Percentiles rank a stretch among this genome's conserved stretches.
Evolutionary conservation across 768 basidiomycete species (phyloP).

Genomic region (Naganishia onofrii): DNA sequence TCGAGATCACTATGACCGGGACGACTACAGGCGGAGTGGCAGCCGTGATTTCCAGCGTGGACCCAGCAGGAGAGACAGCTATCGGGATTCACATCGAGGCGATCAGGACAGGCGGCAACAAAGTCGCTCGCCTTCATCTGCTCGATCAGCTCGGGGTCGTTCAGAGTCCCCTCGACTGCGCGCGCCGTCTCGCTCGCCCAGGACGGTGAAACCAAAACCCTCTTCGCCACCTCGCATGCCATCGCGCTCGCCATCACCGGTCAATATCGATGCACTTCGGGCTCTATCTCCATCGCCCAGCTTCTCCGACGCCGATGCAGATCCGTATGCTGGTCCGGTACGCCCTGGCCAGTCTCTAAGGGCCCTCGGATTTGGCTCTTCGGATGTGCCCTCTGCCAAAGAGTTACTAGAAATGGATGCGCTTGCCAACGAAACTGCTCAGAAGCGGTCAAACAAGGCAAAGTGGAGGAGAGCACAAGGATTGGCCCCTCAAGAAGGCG

Average conservation of each 20-base stretch:
- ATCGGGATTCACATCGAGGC: conserved; percentile 9
- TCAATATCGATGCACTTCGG: conserved; percentile 33
- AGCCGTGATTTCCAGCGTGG: conserved; percentile 9
- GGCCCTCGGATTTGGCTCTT: conserved; percentile 55
- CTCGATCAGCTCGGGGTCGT: conserved; percentile 15
- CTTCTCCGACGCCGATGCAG: conserved; percentile 29
- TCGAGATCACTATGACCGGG: background rate
- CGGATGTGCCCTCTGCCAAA: conserved; percentile 74
- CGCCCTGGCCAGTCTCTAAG: conserved; percentile 65
- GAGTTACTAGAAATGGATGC: conserved; percentile 76
- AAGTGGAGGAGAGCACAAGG: conserved; percentile 51
- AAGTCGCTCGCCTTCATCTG: conserved; percentile 22
- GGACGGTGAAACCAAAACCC: background rate
- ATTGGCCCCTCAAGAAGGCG: conserved; percentile 42
- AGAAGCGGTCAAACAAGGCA: conserved; percentile 71
- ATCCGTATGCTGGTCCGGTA: conserved; percentile 13
- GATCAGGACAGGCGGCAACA: conserved; percentile 11
- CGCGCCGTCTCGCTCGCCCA: background rate
- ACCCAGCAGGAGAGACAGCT: background rate
- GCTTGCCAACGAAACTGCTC: conserved; percentile 64
- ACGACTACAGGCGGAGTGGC: conserved; percentile 10
- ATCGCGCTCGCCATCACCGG: conserved; percentile 35
- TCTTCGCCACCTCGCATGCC: conserved; percentile 17
- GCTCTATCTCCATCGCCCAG: conserved; percentile 26
- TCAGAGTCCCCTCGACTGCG: background rate